Percentiles rank a stretch among this genome's conserved stretches.
Evolutionary conservation across 139 green algal genomes (phyloP).

Genomic region (Trebouxia sp.): DNA sequence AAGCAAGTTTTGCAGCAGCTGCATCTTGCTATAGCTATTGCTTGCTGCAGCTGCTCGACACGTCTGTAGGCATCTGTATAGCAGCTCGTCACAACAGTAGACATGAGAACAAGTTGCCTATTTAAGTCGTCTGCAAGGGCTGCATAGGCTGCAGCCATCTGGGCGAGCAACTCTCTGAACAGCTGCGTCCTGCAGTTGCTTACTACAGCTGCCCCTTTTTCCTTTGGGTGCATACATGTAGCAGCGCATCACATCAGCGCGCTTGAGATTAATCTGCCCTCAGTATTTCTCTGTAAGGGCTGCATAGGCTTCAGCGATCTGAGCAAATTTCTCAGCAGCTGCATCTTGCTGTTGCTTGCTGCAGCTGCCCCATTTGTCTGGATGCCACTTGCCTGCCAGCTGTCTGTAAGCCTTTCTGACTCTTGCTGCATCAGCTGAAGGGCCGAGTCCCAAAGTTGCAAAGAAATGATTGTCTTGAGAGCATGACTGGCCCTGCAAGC

Average conservation of each 20-base stretch:
- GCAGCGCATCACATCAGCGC: too few relatives aligned
- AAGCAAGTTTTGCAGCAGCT: too few relatives aligned
- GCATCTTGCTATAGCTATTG: too few relatives aligned
- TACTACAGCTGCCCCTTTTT: conserved; percentile 49
- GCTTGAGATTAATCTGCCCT: too few relatives aligned
- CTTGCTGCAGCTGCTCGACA: too few relatives aligned
- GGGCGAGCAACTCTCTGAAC: too few relatives aligned
- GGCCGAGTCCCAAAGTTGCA: neutral
- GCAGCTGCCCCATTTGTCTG: conserved; percentile 50
- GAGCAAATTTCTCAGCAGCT: neutral
- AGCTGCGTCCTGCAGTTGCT: too few relatives aligned
- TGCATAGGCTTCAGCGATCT: conserved; percentile 10
- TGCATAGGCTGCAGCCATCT: too few relatives aligned
- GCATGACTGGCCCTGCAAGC: neutral
- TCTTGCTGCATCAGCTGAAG: neutral
- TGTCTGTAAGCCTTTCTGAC: conserved; percentile 44
- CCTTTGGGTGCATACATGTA: too few relatives aligned
- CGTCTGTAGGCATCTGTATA: too few relatives aligned
- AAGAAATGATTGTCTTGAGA: neutral
- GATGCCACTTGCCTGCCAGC: conserved; percentile 48
- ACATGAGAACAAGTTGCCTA: too few relatives aligned
- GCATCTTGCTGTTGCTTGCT: conserved; percentile 25
- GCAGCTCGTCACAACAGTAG: too few relatives aligned
- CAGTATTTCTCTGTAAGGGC: neutral
- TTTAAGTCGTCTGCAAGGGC: neutral